A percentile compares a stretch with the other conserved stretches of the same genome.
Conservation (phyloP, 345 rosid genomes). For the Eucalyptus pauciflora region DNA sequence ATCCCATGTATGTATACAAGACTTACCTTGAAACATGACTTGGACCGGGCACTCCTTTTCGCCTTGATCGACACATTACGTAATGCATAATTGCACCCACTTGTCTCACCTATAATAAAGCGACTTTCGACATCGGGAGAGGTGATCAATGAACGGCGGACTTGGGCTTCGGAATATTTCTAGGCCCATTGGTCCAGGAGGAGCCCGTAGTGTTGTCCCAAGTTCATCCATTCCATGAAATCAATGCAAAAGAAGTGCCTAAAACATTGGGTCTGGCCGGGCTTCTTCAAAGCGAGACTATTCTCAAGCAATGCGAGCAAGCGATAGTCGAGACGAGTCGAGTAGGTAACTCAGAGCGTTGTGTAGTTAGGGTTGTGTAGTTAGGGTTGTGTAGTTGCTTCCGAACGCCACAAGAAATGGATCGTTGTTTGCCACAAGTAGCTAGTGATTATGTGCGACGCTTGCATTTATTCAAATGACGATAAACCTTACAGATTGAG, state of each 20-base stretch:
- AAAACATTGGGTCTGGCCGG: neutral
- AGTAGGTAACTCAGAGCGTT: neutral
- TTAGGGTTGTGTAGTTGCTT: neutral
- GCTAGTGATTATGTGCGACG: neutral
- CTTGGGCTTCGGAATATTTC: neutral
- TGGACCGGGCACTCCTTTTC: neutral
- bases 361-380: neutral
- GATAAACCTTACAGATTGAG: neutral
- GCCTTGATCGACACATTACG: neutral
- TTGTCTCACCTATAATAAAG: neutral
- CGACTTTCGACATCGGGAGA: neutral
- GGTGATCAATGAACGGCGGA: neutral
- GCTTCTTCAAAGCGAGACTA: neutral
- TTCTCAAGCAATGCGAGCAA: neutral
- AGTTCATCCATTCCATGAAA: neutral
- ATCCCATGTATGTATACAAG: neutral
- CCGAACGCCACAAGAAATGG: neutral
- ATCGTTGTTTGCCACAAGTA: neutral
- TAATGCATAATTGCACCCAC: neutral
- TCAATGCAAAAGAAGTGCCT: neutral
- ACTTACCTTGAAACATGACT: neutral
- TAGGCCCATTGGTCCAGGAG: neutral
- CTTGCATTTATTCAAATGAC: neutral
- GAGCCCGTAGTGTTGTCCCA: neutral
- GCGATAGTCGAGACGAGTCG: neutral